Evolutionary conservation across 768 basidiomycete genomes (phyloP).

Genomic region (Multifurca ochricompacta): DNA sequence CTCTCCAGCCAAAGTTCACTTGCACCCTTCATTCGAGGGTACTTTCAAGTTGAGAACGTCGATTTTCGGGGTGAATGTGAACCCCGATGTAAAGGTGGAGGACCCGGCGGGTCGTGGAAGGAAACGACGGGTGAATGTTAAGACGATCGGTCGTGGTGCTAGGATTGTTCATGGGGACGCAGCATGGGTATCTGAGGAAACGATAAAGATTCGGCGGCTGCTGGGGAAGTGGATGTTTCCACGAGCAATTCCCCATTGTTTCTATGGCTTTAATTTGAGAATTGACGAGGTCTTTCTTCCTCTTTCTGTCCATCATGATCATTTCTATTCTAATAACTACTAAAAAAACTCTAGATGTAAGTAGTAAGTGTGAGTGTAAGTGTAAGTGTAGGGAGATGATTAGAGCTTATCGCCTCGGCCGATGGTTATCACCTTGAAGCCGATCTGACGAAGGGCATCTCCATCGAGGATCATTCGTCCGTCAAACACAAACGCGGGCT

Average conservation of each 20-base stretch:
- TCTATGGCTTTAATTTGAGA: not conserved
- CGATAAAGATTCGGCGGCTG: not conserved
- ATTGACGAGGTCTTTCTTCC: not conserved
- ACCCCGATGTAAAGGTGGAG: not conserved
- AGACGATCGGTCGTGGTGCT: not conserved
- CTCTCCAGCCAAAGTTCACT: conserved; percentile 6
- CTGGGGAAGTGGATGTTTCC: conserved; percentile 2
- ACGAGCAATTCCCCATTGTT: conserved; percentile 5
- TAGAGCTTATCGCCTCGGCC: conserved; percentile 45
- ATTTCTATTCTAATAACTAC: not conserved
- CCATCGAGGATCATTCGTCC: conserved; percentile 83
- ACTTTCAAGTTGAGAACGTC: conserved; percentile 4
- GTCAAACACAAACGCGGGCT: conserved; percentile 98
- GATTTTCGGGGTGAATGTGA: not conserved
- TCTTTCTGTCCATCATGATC: too few relatives aligned
- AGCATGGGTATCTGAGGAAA: conserved; percentile 9
- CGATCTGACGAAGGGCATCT: conserved; percentile 71
- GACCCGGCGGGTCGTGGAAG: conserved; percentile 13
- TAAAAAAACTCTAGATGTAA: too few relatives aligned
- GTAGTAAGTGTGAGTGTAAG: not conserved
- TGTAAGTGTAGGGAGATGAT: too few relatives aligned
- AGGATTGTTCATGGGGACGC: not conserved
- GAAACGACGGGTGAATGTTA: conserved; percentile 5
- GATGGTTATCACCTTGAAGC: conserved; percentile 75
- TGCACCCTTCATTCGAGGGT: conserved; percentile 13